Conservation (phyloP, 202 grass and related monocot genomes). For the Zizania palustris region DNA sequence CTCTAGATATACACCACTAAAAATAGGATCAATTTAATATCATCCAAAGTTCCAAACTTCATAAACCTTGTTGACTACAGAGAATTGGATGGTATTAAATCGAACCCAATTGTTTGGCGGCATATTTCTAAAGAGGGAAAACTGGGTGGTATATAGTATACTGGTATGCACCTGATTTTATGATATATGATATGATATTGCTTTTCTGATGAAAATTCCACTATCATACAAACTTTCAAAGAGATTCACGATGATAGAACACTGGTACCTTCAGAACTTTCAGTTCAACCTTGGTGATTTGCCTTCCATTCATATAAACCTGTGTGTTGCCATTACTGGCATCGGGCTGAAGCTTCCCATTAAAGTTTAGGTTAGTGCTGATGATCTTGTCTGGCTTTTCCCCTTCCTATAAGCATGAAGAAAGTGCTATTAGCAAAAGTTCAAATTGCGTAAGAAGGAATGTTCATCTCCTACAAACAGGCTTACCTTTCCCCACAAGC, state of each 20-base stretch:
- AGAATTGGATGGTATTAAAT: neutral
- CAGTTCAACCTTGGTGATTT: slow-evolving; percentile 83
- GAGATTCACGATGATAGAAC: neutral
- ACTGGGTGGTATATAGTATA: no score
- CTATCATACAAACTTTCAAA: neutral
- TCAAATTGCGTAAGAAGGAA: slow-evolving; percentile 30
- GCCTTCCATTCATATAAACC: slow-evolving; percentile 89
- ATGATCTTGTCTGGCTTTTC: slow-evolving; percentile 72
- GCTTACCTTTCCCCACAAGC: slow-evolving; percentile 87
- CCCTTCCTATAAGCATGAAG: slow-evolving; percentile 57
- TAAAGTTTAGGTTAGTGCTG: slow-evolving; percentile 84
- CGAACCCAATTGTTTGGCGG: neutral
- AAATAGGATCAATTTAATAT: neutral
- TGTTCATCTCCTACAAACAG: neutral
- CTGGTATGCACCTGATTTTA: neutral
- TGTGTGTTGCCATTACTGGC: slow-evolving; percentile 89
- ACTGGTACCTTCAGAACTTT: slow-evolving; percentile 66
- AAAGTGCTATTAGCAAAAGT: neutral
- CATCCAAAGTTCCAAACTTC: neutral
- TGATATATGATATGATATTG: neutral
- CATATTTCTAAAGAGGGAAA: neutral
- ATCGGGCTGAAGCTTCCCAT: slow-evolving; percentile 73
- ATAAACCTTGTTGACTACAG: neutral
- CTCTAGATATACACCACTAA: neutral
- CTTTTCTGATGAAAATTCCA: neutral